Base-by-base conservation (phyloP, 257 asterid genomes). In the Ehretia macrophylla region DNA sequence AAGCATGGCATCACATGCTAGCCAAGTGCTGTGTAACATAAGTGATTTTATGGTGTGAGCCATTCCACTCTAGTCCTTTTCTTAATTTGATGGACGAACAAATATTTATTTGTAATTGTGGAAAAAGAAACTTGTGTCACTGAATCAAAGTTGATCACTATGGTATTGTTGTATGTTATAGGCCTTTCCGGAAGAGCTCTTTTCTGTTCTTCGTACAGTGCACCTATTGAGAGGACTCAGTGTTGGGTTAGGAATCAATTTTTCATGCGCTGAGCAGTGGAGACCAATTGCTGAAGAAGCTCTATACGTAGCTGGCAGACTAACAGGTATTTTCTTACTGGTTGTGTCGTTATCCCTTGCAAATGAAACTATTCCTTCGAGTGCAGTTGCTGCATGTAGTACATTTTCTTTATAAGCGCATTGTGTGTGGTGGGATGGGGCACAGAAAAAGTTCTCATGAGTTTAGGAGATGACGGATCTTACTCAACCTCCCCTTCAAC, bases 101-200 rank as follows among this genome's bases (percentile, higher is more conserved):
- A 27, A 27, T 27, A 27, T 27, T 6, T 27, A 1, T 6, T 27
- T 27, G 35, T 27, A 27, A 27, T 27, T 27, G 35, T 6, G 35
- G 6, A 27, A 27, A 27, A n/a, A n/a, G n/a, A 6, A 27, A 27
- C 35, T 27, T 27, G 35, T 27, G 35, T 27, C 35, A 27, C 6
- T 27, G 35, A 27, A n/a, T 21, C 22, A 19, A 55, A 32, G 51
- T 32, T 49, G 17, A 45, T 45, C 13, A 47, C 17, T 21, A 44
- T 50, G 14, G 8, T 23, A 52, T 5, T 52, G 9, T 20, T 4
- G 8, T 52, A 1, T 48, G 21, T 52, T 0, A 52, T 52, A 89
- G 99, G 86, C 94, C 62, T 93, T 93, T 73, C 97, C 97, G 21
- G 99, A 89, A 77, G 97, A 93, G 73, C 81, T 93, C 51, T 93